A percentile compares a stretch with the other conserved stretches of the same genome.
phyloP scores from a whole-genome alignment of 176 grass and related monocot genomes.

The Cenchrus americanus region DNA sequence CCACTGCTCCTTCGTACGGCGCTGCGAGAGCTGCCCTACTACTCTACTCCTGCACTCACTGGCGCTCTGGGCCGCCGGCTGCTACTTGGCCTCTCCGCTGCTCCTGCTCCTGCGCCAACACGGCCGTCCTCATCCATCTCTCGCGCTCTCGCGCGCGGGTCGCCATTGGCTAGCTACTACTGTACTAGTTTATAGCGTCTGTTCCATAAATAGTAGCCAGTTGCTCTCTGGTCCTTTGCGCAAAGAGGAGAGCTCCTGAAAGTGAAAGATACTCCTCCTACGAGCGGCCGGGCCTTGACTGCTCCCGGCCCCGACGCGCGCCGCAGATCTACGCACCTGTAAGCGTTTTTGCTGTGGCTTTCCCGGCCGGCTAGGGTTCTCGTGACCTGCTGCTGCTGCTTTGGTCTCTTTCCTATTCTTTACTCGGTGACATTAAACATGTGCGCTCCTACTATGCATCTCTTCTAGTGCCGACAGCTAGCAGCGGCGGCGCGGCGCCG shows the following conservation, averaged over 20 bases:
- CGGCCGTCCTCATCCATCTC: neutral
- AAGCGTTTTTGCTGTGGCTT: constrained; percentile 21
- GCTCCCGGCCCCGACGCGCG: neutral
- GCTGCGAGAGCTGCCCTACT: neutral
- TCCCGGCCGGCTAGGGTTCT: constrained; percentile 38
- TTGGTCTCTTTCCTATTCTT: neutral
- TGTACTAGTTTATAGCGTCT: neutral
- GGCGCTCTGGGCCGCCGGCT: neutral
- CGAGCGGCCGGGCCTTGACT: neutral
- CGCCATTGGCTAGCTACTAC: no score
- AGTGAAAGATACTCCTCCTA: neutral
- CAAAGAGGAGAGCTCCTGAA: neutral
- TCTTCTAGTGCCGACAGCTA: neutral
- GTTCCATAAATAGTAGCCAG: constrained; percentile 1
- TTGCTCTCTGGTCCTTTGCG: no score
- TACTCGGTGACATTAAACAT: neutral
- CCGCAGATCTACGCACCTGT: constrained; percentile 50
- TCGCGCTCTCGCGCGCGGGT: neutral
- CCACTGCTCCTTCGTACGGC: neutral
- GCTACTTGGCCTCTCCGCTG: neutral
- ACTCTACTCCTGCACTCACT: neutral
- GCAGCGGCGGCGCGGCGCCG: neutral
- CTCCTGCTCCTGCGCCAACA: neutral
- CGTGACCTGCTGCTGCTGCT: neutral
- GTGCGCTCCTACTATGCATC: neutral